Evolutionary conservation across 2,329 filamentous ascomycete genomes (phyloP).

Genomic region (Lasiodiplodia gonubiensis): DNA sequence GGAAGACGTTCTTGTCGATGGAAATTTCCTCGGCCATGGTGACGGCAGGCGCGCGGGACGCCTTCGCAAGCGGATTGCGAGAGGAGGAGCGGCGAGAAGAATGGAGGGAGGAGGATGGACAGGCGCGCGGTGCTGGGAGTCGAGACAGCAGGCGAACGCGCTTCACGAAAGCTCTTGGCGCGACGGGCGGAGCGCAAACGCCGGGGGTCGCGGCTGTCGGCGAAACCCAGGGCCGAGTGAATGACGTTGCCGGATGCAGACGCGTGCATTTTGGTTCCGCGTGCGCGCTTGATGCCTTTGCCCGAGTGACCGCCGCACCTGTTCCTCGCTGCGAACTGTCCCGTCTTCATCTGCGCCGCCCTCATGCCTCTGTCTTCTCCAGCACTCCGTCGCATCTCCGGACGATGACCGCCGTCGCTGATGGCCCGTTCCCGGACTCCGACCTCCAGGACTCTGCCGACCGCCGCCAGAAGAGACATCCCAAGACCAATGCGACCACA

Average conservation of each 20-base stretch:
- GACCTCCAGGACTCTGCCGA: slow-evolving; percentile 22
- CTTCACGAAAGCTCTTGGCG: slow-evolving; percentile 29
- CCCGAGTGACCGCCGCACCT: slow-evolving; percentile 24
- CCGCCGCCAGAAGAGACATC: slow-evolving; percentile 44
- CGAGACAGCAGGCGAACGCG: slow-evolving; percentile 26
- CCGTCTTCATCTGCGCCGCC: slow-evolving; percentile 9
- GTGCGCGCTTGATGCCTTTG: slow-evolving; percentile 14
- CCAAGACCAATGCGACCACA: slow-evolving; percentile 65
- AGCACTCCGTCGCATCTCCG: slow-evolving; percentile 35
- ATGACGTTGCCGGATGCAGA: slow-evolving; percentile 21
- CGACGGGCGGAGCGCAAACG: slow-evolving; percentile 8
- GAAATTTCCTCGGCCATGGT: slow-evolving; percentile 75
- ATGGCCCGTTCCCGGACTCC: slow-evolving; percentile 31
- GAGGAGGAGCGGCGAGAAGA: slow-evolving; percentile 30
- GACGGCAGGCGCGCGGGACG: slow-evolving; percentile 35
- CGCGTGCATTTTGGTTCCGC: background rate
- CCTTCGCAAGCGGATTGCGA: slow-evolving; percentile 33
- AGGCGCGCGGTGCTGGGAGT: slow-evolving; percentile 9
- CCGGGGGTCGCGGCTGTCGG: slow-evolving; percentile 3
- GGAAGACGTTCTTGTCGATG: slow-evolving; percentile 93
- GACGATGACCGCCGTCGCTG: slow-evolving; percentile 47
- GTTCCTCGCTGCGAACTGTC: background rate
- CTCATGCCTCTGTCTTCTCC: slow-evolving; percentile 22
- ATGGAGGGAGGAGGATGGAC: slow-evolving; percentile 30
- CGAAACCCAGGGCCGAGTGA: slow-evolving; percentile 10